Base-by-base conservation (phyloP, 2,329 filamentous ascomycete species). In the Neonectria magnoliae region DNA sequence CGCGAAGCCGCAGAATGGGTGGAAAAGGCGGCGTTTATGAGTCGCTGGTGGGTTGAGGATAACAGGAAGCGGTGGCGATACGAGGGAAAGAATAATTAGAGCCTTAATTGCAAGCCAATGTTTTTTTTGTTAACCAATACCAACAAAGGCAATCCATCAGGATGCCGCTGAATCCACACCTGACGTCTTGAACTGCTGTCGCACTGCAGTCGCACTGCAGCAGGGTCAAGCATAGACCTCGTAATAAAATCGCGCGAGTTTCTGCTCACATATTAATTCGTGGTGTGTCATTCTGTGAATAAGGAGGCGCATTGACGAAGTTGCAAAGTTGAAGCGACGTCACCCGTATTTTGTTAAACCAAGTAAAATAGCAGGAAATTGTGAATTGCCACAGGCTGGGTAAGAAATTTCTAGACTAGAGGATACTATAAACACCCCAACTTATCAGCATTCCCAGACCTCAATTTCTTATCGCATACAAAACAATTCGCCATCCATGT, bases 31-130 rank as follows among this genome's bases (percentile, higher is more conserved):
- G 62, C 71, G 1, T 72, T 73, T 63, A 61, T 71, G 5, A 59
- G 62, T 2, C 54, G 66, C 4, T 72, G 70, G 70, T 73, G 68
- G 68, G 66, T 73, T 42, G 65, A 72, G 20, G 70, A 72, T 14
- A 73, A 72, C 44, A 57, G 60, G 27, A 47, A 64, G 47, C 62
- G 70, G 33, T 72, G 69, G 69, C 59, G 63, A n/a, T 72, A 70
- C 33, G 55, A 44, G 10, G 31, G n/a, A 20, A 10, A 42, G n/a
- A 16, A 38, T n/a, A n/a, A 38, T n/a, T n/a, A 38, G 36, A 16
- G 13, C 5, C 36, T 38, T 14, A 16, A 38, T 38, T 16, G 36
- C 36, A 38, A 6, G 14, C 5, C 36, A 38, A 7, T 2, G 7
- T 5, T 38, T 38, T 38, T 38, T 38, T 38, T 16, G 36, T 38